Evolutionary conservation across 2,329 filamentous ascomycete genomes (phyloP), one percentile per base, ranked within the genome.

Genomic region (Pestalotiopsis sp.): DNA sequence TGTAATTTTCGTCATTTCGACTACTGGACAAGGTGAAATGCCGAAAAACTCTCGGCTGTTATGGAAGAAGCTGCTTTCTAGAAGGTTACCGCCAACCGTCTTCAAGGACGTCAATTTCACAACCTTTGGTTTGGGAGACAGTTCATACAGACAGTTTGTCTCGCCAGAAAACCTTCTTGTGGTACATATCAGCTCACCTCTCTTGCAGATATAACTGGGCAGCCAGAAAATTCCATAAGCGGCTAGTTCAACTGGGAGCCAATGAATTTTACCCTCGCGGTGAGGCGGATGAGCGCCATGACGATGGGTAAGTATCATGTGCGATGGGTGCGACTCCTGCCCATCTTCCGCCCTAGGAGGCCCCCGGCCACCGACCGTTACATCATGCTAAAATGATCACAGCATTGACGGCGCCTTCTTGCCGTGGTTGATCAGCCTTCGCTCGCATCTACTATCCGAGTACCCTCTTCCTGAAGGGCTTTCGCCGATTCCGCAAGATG

Each of bases 11-110:
- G 90, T 94, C 69, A 84, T 97, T 23, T 97, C 96, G 4, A 99
- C 96, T 0, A 97, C 96, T 0, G 96, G 96, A 4, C 95, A 99
- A 81, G 96, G 96, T 5, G 95, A 98, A 72, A 87, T 98, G 77
- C 96, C 96, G 2, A 88, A 89, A 67, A 98, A 98, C 83, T 90
- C 92, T 2, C 86, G 90, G 58, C 83, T 82, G 1, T 95, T 99
- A 77, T 99, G 96, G 96, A 94, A 89, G 77, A 92, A 90, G 69
- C 85, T 99, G 49, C 84, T 97, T 20, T 88, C 93, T 72, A 94
- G 92, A 79, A 93, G 90, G 73, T 86, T 99, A 36, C 88, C 91
- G 13, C 85, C 90, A 3, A 88, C 87, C 17, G 95, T 91, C 74
- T 83, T 99, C 52, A 77, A 83, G 49, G 85, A 87, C 41, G 82